Percentiles rank a stretch among this genome's conserved stretches.
These are phyloP conservation scores for Magnolia sinica DNA, from an alignment of 164 flowering plant genomes.

Conservation along the genomic window DNA sequence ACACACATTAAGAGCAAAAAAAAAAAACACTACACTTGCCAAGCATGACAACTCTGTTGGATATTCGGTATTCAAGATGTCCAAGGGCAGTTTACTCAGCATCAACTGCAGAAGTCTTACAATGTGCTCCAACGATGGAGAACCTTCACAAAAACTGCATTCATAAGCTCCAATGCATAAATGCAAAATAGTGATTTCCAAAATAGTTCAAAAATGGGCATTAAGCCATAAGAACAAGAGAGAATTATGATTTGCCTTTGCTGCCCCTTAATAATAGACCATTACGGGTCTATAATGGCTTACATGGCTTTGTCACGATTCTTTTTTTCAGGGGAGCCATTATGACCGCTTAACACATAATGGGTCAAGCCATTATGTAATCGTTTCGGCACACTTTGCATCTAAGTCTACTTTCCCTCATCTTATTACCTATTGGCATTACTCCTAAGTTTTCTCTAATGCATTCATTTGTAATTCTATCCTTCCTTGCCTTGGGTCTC, in stretches of 20 bases:
- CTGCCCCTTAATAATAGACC: too few species aligned
- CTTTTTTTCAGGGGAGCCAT: too few species aligned
- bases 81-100: conserved; percentile 49
- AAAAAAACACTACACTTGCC: conserved; percentile 38
- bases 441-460: too few species aligned
- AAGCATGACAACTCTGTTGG: conserved; percentile 45
- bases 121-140: conserved; percentile 57
- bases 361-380: too few species aligned
- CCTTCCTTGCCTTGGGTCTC: too few species aligned
- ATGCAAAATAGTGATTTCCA: neutral
- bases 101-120: conserved; percentile 56
- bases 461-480: too few species aligned
- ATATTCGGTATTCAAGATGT: conserved; percentile 30
- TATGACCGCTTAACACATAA: too few species aligned
- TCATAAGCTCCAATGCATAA: neutral
- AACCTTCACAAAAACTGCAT: conserved; percentile 45
- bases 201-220: neutral
- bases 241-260: neutral
- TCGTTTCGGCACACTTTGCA: too few species aligned
- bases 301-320: too few species aligned
- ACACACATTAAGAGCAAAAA: neutral
- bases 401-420: too few species aligned
- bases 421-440: too few species aligned
- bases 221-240: neutral
- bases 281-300: too few species aligned